These are phyloP conservation scores for Globisporangium abappressorium DNA, from an alignment of 352 stramenopile genomes.

Conservation along the genomic window DNA sequence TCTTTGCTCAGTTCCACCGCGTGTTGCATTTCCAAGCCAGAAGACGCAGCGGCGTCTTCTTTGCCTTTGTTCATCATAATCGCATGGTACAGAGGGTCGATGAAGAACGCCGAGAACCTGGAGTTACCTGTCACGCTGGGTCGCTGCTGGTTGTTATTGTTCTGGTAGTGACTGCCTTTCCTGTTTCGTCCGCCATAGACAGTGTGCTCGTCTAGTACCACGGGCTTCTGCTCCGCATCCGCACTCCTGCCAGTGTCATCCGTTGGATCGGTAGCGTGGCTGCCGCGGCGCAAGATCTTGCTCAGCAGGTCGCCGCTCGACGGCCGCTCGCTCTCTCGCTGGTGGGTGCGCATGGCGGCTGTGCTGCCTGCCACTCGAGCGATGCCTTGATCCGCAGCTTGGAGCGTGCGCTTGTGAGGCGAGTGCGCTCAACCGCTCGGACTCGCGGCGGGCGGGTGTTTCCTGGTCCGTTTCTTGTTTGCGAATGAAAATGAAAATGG, in stretches of 20 bases:
- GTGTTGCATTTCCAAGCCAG: neutral
- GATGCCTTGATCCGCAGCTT: neutral
- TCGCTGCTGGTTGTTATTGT: constrained; percentile 17
- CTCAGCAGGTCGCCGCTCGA: constrained; percentile 21
- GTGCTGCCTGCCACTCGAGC: neutral
- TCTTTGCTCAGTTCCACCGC: neutral
- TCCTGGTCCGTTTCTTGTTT: constrained; percentile 12
- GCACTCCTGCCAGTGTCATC: constrained; percentile 1
- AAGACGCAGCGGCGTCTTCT: constrained; percentile 12
- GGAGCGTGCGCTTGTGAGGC: neutral
- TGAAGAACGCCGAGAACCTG: constrained; percentile 20
- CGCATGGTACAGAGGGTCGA: constrained; percentile 21
- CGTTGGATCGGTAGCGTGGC: constrained; percentile 8
- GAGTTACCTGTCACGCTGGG: constrained; percentile 13
- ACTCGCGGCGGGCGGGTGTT: neutral
- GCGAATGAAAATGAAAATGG: neutral
- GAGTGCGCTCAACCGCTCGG: neutral
- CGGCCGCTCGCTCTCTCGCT: constrained; percentile 16
- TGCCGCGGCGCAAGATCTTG: constrained; percentile 24
- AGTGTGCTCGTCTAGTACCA: neutral
- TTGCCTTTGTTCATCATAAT: constrained; percentile 19
- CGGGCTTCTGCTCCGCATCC: neutral
- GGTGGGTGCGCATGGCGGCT: constrained; percentile 16
- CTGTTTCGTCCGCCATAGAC: neutral
- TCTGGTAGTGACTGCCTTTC: constrained; percentile 10